Percentiles rank a stretch among this genome's conserved stretches.
Evolutionary conservation across 1,139 yeast genomes (phyloP).

Genomic region (Pichia sp.): DNA sequence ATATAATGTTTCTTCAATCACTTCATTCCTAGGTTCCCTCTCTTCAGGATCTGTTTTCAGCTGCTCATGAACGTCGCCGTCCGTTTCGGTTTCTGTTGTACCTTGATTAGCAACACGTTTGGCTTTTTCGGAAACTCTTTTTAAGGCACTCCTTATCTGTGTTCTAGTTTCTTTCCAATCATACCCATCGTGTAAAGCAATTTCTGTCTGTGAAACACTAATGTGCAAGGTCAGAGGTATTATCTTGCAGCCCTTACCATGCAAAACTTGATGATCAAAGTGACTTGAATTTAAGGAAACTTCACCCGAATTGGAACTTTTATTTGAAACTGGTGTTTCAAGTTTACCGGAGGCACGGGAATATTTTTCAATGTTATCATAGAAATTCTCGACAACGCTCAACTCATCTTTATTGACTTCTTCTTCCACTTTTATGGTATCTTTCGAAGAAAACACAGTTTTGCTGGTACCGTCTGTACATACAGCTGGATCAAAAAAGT

Average conservation of each 20-base stretch:
- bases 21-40: neutral
- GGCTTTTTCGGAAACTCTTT: constrained; percentile 52
- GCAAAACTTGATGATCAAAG: constrained; percentile 31
- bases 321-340: constrained; percentile 2
- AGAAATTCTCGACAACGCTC: constrained; percentile 29
- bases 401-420: constrained; percentile 11
- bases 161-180: constrained; percentile 84
- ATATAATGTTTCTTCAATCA: constrained; percentile 62
- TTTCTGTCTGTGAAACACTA: constrained; percentile 38
- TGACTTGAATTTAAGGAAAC: constrained; percentile 43
- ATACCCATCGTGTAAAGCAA: constrained; percentile 81
- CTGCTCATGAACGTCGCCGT: neutral
- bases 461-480: neutral
- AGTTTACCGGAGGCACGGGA: neutral
- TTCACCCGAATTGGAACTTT: constrained; percentile 16
- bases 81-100: neutral
- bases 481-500: constrained; percentile 7
- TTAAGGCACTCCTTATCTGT: constrained; percentile 60
- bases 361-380: constrained; percentile 15
- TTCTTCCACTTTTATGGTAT: neutral
- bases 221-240: constrained; percentile 27
- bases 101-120: constrained; percentile 6
- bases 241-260: constrained; percentile 15
- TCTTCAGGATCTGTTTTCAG: neutral
- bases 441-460: neutral